Base-by-base conservation (phyloP, 1,139 yeast genomes). In the Kodamaea suecica region DNA sequence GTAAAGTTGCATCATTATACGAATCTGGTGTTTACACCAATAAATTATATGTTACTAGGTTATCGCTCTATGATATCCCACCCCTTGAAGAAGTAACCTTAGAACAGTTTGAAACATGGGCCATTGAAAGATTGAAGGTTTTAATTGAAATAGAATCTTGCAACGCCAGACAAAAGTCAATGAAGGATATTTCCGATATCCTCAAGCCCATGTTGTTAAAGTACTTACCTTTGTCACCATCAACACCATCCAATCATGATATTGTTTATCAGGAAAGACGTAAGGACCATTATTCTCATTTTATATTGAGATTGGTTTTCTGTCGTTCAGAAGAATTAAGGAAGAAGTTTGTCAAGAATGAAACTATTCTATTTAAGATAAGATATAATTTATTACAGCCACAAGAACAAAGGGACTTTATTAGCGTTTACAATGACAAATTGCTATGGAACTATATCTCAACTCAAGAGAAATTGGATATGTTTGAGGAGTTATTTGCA, bases 91-190 rank as follows among this genome's bases (percentile, higher is more conserved):
- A 92, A 59, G 79, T 92, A 51, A 87, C 97, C 0, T 57, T 92
- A 25, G 97, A 90, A 45, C 85, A 92, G 53, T 94, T 92, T 57
- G 98, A 92, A 59, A 71, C 72, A 12, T 92, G 97, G 97, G 97
- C 97, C 6, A 84, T 92, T 33, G 97, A 92, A 52, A 68, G 99
- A 42, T 70, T 92, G 44, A 80, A 82, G 52, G 78, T 92, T 7
- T 70, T 94, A 40, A 76, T 87, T 39, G 96, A 88, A 55, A 81
- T 92, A 33, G 97, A 90, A 52, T 76, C 88, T 5, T 78, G 84
- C 46, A 57, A 72, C 32, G 78, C 84, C 23, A 70, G 95, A 43
- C 80, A 82, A 42, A 80, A 80, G 50, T 60, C 75, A 1, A 57
- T 73, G 33, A 75, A 73, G 43, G 97, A 88, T 39, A 75, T 78